A percentile compares a stretch with the other conserved stretches of the same genome.
phyloP scores from a whole-genome alignment of 1,284 basidiomycete genomes.

The Kwoniella shivajii region DNA sequence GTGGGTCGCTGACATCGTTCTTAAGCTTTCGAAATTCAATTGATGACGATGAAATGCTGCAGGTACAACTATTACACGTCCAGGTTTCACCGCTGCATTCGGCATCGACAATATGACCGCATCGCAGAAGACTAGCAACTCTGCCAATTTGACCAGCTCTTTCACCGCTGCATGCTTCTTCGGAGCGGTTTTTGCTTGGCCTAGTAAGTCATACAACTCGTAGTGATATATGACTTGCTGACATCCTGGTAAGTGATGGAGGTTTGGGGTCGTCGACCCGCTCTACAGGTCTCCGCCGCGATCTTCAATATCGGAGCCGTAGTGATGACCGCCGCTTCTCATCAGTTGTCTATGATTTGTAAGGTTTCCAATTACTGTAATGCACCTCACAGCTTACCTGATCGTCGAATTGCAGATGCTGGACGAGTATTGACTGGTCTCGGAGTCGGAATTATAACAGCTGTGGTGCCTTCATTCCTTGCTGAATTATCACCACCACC shows the following conservation, averaged over 20 bases:
- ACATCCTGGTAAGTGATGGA: conserved; percentile 36
- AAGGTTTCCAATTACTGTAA: conserved; percentile 5
- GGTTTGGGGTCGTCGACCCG: conserved; percentile 33
- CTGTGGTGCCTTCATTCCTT: conserved; percentile 51
- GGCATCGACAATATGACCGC: conserved; percentile 50
- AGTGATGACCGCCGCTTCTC: conserved; percentile 43
- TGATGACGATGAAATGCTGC: too few relatives aligned
- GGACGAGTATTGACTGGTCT: conserved; percentile 54
- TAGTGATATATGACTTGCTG: neutral
- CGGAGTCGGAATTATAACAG: conserved; percentile 44
- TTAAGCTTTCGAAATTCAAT: too few relatives aligned
- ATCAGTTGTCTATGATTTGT: conserved; percentile 36
- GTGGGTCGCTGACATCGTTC: too few relatives aligned
- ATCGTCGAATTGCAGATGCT: conserved; percentile 24
- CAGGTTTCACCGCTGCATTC: conserved; percentile 56
- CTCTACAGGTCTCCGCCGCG: conserved; percentile 36
- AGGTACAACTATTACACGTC: conserved; percentile 39
- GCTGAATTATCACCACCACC: conserved; percentile 53
- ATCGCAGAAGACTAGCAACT: conserved; percentile 49
- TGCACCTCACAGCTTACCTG: neutral
- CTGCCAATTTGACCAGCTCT: conserved; percentile 53
- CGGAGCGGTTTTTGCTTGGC: conserved; percentile 38
- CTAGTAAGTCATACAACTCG: neutral
- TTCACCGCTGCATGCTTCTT: conserved; percentile 54
- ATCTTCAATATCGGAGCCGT: conserved; percentile 52